These are phyloP conservation scores for Henningerozyma blattae DNA, from an alignment of 805 yeast species.

Conservation along the genomic window DNA sequence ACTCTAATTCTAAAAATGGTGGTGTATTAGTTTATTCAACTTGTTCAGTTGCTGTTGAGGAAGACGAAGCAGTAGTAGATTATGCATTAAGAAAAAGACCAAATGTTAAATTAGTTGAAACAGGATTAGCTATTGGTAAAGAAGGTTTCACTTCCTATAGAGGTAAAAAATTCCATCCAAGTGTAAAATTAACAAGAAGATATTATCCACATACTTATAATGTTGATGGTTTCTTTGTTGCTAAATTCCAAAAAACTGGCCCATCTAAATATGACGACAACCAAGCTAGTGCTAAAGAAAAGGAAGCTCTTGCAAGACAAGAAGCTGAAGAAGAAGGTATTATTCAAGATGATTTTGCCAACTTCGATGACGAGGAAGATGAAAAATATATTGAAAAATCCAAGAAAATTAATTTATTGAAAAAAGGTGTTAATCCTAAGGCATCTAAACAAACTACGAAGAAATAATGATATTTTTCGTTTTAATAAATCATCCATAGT, in stretches of 20 bases:
- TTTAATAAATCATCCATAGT: too few relatives aligned
- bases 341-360: constrained; percentile 77
- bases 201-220: constrained; percentile 97
- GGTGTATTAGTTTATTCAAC: constrained; percentile 95
- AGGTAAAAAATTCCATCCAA: constrained; percentile 80
- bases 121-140: constrained; percentile 88
- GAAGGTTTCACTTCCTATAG: constrained; percentile 90
- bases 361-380: constrained; percentile 69
- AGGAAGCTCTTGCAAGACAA: constrained; percentile 68
- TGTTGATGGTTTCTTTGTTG: constrained; percentile 97
- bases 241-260: constrained; percentile 86
- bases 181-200: constrained; percentile 73
- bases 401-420: constrained; percentile 50
- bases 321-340: constrained; percentile 75
- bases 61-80: constrained; percentile 97
- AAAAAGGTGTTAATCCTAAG: constrained; percentile 64
- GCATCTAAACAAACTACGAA: constrained; percentile 12
- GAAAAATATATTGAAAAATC: constrained; percentile 56
- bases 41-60: constrained; percentile 97
- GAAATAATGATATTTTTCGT: too few relatives aligned
- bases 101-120: constrained; percentile 84
- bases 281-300: constrained; percentile 80
- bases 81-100: constrained; percentile 94
- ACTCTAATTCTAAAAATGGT: constrained; percentile 83
- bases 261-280: constrained; percentile 76